These are phyloP conservation scores for Aspergillus amoenus DNA, from an alignment of 2,329 filamentous ascomycete species.

Conservation along the genomic window DNA sequence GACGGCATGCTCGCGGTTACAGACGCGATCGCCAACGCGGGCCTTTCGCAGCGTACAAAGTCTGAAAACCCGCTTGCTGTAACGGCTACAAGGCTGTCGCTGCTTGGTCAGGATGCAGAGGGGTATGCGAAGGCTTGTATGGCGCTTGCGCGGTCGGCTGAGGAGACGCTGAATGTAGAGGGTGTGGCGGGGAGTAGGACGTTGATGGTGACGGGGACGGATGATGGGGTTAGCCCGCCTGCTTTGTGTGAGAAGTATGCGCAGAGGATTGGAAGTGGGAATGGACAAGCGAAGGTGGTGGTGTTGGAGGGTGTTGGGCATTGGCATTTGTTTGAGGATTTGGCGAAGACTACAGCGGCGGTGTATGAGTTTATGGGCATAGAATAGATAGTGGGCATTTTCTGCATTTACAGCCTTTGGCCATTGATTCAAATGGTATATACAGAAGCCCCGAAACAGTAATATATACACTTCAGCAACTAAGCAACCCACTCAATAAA, in stretches of 20 bases:
- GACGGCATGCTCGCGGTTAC: slow-evolving; percentile 48
- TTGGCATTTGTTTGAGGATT: slow-evolving; percentile 54
- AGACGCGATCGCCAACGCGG: slow-evolving; percentile 38
- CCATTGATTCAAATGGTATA: too few relatives aligned
- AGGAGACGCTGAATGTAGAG: slow-evolving; percentile 30
- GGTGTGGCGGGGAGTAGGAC: slow-evolving; percentile 31
- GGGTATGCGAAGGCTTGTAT: slow-evolving; percentile 56
- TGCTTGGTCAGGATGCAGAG: slow-evolving; percentile 52
- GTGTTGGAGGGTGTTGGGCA: slow-evolving; percentile 46
- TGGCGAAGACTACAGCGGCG: slow-evolving; percentile 15
- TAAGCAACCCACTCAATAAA: slow-evolving; percentile 3
- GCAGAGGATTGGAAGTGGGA: neutral
- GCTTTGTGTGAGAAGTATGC: slow-evolving; percentile 34
- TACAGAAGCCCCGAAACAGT: too few relatives aligned
- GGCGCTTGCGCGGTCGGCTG: slow-evolving; percentile 46
- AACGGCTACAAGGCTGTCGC: slow-evolving; percentile 43
- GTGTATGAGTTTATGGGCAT: slow-evolving; percentile 1
- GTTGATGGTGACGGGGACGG: slow-evolving; percentile 47
- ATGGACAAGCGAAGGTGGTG: slow-evolving; percentile 20
- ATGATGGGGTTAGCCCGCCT: slow-evolving; percentile 47
- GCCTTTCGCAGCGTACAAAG: slow-evolving; percentile 40
- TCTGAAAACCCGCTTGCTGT: slow-evolving; percentile 41
- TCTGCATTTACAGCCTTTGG: too few relatives aligned
- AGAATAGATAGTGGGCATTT: too few relatives aligned
- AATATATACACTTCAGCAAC: neutral